A percentile compares a stretch with the other conserved stretches of the same genome.
Evolutionary conservation across 306 rosid genomes (phyloP).

Genomic region (Trifolium subterraneum): DNA sequence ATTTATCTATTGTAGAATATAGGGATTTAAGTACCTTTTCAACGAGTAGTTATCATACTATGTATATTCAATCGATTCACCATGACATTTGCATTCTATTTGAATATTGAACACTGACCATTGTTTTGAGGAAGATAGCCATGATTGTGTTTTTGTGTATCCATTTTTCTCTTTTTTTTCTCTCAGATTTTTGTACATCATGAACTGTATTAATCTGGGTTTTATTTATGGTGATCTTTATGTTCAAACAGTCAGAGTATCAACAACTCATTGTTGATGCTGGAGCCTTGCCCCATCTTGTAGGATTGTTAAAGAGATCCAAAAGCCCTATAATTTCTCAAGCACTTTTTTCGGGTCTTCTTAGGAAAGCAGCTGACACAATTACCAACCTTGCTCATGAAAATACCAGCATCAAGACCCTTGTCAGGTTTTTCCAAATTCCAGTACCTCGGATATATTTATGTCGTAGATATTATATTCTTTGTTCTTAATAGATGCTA

Average conservation of each 20-base stretch:
- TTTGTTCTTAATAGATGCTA: not conserved
- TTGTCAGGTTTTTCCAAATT: conserved; percentile 55
- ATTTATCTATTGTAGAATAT: too few relatives aligned
- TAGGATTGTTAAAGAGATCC: conserved; percentile 55
- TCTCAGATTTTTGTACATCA: not conserved
- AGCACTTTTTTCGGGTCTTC: conserved; percentile 46
- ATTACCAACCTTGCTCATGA: conserved; percentile 69
- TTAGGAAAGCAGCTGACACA: conserved; percentile 66
- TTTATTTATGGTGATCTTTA: conserved; percentile 22
- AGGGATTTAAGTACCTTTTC: too few relatives aligned
- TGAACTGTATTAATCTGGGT: conserved; percentile 1
- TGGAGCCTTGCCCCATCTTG: conserved; percentile 64
- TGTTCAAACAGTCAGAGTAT: conserved; percentile 58
- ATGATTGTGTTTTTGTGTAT: conserved; percentile 1
- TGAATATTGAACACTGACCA: not conserved
- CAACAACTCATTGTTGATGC: conserved; percentile 64
- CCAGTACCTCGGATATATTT: not conserved
- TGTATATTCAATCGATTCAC: not conserved
- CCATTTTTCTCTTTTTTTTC: not conserved
- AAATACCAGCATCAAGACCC: conserved; percentile 55
- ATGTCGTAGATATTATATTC: not conserved
- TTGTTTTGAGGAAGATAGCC: not conserved
- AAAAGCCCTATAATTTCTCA: conserved; percentile 30
- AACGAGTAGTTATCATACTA: not conserved
- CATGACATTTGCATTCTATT: not conserved